Conservation (phyloP, 2,329 filamentous ascomycete species). For the Botrytis aclada region DNA sequence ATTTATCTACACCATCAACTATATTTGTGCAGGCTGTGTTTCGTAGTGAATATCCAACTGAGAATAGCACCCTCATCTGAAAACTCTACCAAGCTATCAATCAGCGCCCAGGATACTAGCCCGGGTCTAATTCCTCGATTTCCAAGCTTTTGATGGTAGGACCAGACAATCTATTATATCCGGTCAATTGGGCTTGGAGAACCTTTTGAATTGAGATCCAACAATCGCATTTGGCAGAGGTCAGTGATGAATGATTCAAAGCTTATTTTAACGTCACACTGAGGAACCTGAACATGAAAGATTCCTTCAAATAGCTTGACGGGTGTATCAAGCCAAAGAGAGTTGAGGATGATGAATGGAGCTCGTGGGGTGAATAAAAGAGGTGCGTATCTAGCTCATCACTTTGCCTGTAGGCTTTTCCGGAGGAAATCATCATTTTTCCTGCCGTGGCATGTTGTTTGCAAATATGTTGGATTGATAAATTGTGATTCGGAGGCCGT, state of each 20-base stretch:
- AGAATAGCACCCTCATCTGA: background rate
- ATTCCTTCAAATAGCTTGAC: background rate
- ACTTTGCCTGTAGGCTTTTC: background rate
- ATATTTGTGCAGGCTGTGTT: background rate
- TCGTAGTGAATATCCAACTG: conserved; percentile 13
- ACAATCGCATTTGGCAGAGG: background rate
- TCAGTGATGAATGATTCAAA: background rate
- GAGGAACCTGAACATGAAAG: background rate
- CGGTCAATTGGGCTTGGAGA: background rate
- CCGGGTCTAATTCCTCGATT: background rate
- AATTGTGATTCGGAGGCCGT: background rate
- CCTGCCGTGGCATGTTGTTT: background rate
- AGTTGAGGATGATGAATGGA: background rate
- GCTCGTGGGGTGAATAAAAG: conserved; percentile 24
- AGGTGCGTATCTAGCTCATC: background rate
- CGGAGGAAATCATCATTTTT: background rate
- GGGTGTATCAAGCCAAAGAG: background rate
- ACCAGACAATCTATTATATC: background rate
- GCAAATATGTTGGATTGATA: background rate
- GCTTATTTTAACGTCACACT: background rate
- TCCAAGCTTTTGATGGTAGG: background rate
- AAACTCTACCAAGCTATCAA: background rate
- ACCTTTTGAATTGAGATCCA: background rate
- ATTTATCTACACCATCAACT: background rate
- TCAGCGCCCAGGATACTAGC: background rate